Conservation (phyloP, 352 stramenopile genomes). For the Saprolegnia parasitica region DNA sequence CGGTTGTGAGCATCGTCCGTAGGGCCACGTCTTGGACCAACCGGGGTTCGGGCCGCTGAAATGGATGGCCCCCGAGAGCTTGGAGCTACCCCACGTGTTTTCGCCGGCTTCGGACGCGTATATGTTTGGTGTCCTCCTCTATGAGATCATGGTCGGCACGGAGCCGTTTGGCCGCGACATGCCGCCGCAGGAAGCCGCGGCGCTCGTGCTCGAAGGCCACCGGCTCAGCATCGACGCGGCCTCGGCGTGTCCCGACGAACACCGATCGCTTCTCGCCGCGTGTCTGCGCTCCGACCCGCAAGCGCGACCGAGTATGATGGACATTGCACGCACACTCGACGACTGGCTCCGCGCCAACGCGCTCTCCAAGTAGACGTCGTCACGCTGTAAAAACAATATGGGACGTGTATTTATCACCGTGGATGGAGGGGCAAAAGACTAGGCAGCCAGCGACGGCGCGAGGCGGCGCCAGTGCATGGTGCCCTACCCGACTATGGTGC, state of each 20-base stretch:
- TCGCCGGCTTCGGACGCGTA: conserved; percentile 68
- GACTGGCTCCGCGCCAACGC: neutral
- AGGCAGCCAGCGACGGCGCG: too few relatives aligned
- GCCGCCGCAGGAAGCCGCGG: conserved; percentile 44
- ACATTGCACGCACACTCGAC: conserved; percentile 40
- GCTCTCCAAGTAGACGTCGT: too few relatives aligned
- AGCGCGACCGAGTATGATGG: conserved; percentile 48
- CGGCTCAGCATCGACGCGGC: conserved; percentile 48
- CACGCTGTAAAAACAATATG: too few relatives aligned
- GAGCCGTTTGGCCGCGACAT: conserved; percentile 38
- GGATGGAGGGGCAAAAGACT: too few relatives aligned
- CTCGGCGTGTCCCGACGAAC: conserved; percentile 33
- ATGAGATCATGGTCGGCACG: conserved; percentile 64
- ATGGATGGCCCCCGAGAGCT: conserved; percentile 70
- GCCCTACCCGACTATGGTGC: too few relatives aligned
- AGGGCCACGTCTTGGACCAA: conserved; percentile 22
- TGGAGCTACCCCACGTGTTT: conserved; percentile 58
- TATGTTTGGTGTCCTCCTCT: conserved; percentile 73
- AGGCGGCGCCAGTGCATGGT: too few relatives aligned
- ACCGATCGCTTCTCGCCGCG: conserved; percentile 46
- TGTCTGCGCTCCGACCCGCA: conserved; percentile 63
- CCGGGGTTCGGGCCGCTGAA: conserved; percentile 66
- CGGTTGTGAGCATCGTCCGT: too few relatives aligned
- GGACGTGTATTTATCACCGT: too few relatives aligned
- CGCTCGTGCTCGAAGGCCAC: conserved; percentile 57